Base-by-base conservation (phyloP, 345 rosid genomes). In the Gossypium australe region DNA sequence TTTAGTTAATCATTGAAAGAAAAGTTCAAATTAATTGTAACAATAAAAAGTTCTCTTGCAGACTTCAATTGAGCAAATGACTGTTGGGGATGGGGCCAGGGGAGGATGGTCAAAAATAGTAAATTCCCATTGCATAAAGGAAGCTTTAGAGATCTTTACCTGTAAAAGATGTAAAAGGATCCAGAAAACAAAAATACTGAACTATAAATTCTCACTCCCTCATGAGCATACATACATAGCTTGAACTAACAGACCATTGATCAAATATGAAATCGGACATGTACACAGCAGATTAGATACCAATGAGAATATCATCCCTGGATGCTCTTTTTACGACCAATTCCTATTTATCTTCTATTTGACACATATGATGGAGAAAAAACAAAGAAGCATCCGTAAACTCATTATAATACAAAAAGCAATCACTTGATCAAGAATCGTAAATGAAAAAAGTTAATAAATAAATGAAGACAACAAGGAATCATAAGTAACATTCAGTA, bases 391-490 rank as follows among this genome's bases (percentile, higher is more conserved):
- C 43, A 16, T 67, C 41, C 9, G 8, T 49, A 48, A 27, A 69
- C 45, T 27, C 22, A 27, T 49, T 4, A 49, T 51, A 67, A 24
- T 34, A 67, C 57, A 67, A 4, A 8, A n/a, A 14, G 14, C 12
- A 48, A 49, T 13, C 71, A 68, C 58, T 44, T 48, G 22, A 49
- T 49, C 41, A 16, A 68, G 43, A 63, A 76, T 71, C 68, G 47
- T 57, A 79, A 24, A 72, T 68, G 47, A 47, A 2, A 7, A 7
- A 73, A 41, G 62, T 44, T 10, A 24, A 62, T 34, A 34, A 34
- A 34, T 60, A 74, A 61, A 61, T 27, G 44, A 64, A 53, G 49
- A 60, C 56, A 64, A 57, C 69, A 78, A 49, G 20, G 11, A 55
- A 67, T 27, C 4, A 41, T 59, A 73, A 59, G 7, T 73, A 56